A percentile compares a stretch with the other conserved stretches of the same genome.
Conservation (phyloP, 2,329 filamentous ascomycete genomes). For the Byssochlamys sp. region DNA sequence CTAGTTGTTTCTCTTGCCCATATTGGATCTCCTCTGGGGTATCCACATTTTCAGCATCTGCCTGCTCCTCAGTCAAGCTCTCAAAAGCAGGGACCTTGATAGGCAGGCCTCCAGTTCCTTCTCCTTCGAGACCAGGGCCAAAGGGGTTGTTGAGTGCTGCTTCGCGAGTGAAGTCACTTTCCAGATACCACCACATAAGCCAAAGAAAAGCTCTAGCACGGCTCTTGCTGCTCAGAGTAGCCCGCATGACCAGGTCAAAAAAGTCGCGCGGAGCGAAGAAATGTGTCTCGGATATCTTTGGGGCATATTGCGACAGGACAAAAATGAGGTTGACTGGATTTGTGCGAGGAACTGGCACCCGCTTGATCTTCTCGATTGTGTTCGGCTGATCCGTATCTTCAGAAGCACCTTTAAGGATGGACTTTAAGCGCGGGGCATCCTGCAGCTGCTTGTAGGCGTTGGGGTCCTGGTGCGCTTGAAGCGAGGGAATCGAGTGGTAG, state of each 20-base stretch:
- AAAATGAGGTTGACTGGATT: constrained; percentile 98
- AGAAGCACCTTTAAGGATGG: constrained; percentile 89
- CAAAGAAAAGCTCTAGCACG: constrained; percentile 84
- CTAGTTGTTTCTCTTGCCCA: constrained; percentile 39
- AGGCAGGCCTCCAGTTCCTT: constrained; percentile 34
- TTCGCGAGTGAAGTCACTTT: constrained; percentile 85
- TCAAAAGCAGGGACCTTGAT: constrained; percentile 40
- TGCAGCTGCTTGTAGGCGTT: constrained; percentile 97
- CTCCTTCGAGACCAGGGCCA: constrained; percentile 45
- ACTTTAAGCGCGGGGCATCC: constrained; percentile 89
- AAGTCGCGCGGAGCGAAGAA: constrained; percentile 81
- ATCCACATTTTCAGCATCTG: constrained; percentile 43
- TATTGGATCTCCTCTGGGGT: constrained; percentile 40
- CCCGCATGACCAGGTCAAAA: constrained; percentile 91
- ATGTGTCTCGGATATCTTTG: constrained; percentile 85
- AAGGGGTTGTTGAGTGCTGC: constrained; percentile 87
- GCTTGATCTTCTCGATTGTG: constrained; percentile 72
- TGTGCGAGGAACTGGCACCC: constrained; percentile 60
- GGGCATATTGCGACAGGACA: constrained; percentile 77
- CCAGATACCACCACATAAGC: constrained; percentile 98
- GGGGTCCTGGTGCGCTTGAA: constrained; percentile 88
- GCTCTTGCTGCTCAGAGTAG: constrained; percentile 68
- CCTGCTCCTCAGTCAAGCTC: constrained; percentile 40
- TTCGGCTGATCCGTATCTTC: constrained; percentile 81
- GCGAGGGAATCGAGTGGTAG: constrained; percentile 92